A percentile compares a stretch with the other conserved stretches of the same genome.
Evolutionary conservation across 305 asterid species (phyloP).

Genomic region (Galium porrigens): DNA sequence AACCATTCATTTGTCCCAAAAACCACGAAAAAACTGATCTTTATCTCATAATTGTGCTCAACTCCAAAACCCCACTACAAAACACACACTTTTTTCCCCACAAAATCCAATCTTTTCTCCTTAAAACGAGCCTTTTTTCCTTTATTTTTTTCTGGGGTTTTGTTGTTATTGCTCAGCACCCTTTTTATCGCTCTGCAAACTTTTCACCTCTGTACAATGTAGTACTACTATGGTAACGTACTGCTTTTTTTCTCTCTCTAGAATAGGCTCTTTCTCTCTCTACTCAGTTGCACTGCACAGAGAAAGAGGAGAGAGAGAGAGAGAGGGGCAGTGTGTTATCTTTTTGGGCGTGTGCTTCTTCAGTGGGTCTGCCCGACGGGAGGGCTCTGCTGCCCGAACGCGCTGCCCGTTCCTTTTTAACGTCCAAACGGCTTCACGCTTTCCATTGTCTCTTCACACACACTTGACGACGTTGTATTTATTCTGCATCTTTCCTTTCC

Average conservation of each 20-base stretch:
- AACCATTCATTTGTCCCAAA: conserved; percentile 25
- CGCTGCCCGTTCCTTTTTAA: conserved; percentile 33
- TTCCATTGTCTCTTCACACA: conserved; percentile 12
- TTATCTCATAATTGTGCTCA: conserved; percentile 12
- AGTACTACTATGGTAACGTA: conserved; percentile 4
- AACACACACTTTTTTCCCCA: conserved; percentile 6
- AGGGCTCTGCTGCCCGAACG: conserved; percentile 23
- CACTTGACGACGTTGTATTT: background rate
- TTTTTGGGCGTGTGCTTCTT: conserved; percentile 43
- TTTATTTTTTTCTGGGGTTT: conserved; percentile 6
- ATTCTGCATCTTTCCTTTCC: background rate
- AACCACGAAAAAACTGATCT: conserved; percentile 22
- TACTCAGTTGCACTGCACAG: conserved; percentile 19
- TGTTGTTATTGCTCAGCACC: conserved; percentile 11
- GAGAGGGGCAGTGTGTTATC: conserved; percentile 22
- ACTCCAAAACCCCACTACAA: conserved; percentile 11
- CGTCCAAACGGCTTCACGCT: conserved; percentile 55
- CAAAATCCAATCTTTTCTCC: conserved; percentile 9
- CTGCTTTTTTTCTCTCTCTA: conserved; percentile 14
- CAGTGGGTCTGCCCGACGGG: conserved; percentile 39
- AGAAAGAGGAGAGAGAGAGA: conserved; percentile 9
- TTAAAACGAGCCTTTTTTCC: background rate
- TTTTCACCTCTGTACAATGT: conserved; percentile 21
- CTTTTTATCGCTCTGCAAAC: conserved; percentile 19
- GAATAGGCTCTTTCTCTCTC: conserved; percentile 16